A percentile compares a stretch with the other conserved stretches of the same genome.
These are phyloP conservation scores for Saksenaea vasiformis DNA, from an alignment of 371 early-diverging fungal species.

Conservation along the genomic window DNA sequence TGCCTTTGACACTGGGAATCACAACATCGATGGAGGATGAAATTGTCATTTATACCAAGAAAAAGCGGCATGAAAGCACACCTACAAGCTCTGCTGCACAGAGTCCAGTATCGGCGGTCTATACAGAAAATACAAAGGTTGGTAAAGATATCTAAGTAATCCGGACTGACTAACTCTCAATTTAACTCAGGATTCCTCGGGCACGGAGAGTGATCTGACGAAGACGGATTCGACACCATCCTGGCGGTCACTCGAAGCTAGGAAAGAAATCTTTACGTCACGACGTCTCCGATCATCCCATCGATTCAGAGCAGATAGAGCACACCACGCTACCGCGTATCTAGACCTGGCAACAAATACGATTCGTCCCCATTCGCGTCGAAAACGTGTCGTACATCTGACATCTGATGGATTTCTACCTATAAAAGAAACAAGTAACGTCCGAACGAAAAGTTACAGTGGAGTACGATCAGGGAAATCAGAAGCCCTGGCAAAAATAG, in stretches of 20 bases:
- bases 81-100: background rate
- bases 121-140: background rate
- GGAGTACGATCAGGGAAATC: background rate
- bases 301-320: constrained; percentile 23
- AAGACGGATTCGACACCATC: background rate
- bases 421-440: background rate
- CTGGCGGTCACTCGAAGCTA: constrained; percentile 19
- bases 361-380: constrained; percentile 8
- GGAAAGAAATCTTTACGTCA: constrained; percentile 20
- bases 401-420: background rate
- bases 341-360: constrained; percentile 36
- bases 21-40: constrained; percentile 75
- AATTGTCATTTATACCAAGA: constrained; percentile 57
- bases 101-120: background rate
- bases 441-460: background rate
- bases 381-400: constrained; percentile 1
- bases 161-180: too few species aligned
- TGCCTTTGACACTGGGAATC: constrained; percentile 57
- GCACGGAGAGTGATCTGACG: background rate
- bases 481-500: background rate
- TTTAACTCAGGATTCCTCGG: background rate
- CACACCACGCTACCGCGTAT: constrained; percentile 36
- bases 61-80: constrained; percentile 17
- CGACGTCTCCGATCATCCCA: constrained; percentile 21
- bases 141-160: background rate